Conservation (phyloP, 345 rosid genomes). For the Noccaea bulbosa region DNA sequence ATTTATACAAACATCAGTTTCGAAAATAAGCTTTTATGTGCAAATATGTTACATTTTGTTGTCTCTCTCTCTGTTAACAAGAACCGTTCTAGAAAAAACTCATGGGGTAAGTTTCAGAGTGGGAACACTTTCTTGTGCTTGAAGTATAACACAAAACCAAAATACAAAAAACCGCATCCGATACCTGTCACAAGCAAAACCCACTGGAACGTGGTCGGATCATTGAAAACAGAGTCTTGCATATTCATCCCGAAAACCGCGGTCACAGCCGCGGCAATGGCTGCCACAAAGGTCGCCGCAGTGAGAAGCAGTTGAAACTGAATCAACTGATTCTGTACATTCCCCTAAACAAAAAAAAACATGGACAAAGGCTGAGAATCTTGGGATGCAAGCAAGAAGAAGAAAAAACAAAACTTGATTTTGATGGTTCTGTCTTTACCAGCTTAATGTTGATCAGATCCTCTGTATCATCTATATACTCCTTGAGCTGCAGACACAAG, state of each 20-base stretch:
- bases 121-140: constrained; percentile 87
- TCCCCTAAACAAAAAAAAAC: constrained; percentile 58
- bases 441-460: constrained; percentile 93
- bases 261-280: constrained; percentile 80
- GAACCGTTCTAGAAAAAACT: neutral
- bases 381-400: constrained; percentile 1
- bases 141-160: constrained; percentile 70
- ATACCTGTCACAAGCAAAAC: constrained; percentile 70
- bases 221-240: constrained; percentile 63
- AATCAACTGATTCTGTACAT: constrained; percentile 91
- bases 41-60: too few relatives aligned
- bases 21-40: too few relatives aligned
- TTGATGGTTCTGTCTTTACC: constrained; percentile 48
- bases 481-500: constrained; percentile 74
- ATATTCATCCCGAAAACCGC: constrained; percentile 95
- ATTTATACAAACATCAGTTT: too few relatives aligned
- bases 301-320: constrained; percentile 95
- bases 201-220: constrained; percentile 70
- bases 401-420: neutral
- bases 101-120: constrained; percentile 39
- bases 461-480: constrained; percentile 96
- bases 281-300: constrained; percentile 86
- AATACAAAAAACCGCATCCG: constrained; percentile 58
- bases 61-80: too few relatives aligned
- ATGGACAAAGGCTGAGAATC: constrained; percentile 1